Conservation (phyloP, 2,329 filamentous ascomycete genomes). For the Penicillium brevicompactum region DNA sequence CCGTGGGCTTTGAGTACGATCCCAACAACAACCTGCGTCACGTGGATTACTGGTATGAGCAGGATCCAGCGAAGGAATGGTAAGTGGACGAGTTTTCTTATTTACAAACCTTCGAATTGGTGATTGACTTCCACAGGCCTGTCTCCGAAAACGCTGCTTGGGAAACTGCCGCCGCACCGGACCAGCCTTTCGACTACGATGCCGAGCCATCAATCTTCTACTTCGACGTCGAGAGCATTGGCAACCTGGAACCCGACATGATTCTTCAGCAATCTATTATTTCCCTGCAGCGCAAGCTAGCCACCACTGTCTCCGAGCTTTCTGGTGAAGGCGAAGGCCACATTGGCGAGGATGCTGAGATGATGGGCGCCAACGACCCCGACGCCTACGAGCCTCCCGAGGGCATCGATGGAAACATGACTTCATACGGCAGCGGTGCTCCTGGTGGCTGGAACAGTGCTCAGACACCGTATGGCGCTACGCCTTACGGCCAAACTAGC, state of each 20-base stretch:
- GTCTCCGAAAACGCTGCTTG: constrained; percentile 59
- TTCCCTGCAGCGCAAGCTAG: constrained; percentile 87
- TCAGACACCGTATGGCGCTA: constrained; percentile 61
- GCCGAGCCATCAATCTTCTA: constrained; percentile 85
- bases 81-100: constrained; percentile 44
- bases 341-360: constrained; percentile 46
- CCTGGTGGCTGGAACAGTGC: constrained; percentile 67
- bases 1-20: constrained; percentile 96
- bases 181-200: constrained; percentile 88
- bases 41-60: constrained; percentile 92
- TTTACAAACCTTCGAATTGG: background rate
- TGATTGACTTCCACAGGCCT: constrained; percentile 29
- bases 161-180: constrained; percentile 75
- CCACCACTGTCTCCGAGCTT: constrained; percentile 70
- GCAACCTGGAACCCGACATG: constrained; percentile 83
- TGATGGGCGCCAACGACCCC: constrained; percentile 53
- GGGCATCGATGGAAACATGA: constrained; percentile 46
- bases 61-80: constrained; percentile 81
- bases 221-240: constrained; percentile 87
- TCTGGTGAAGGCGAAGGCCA: constrained; percentile 60
- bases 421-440: constrained; percentile 49
- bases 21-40: constrained; percentile 95
- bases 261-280: constrained; percentile 89
- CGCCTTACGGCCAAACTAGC: constrained; percentile 59
- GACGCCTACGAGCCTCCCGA: constrained; percentile 52